Evolutionary conservation across 257 asterid species (phyloP).

Genomic region (Nyctanthes arbortristis): DNA sequence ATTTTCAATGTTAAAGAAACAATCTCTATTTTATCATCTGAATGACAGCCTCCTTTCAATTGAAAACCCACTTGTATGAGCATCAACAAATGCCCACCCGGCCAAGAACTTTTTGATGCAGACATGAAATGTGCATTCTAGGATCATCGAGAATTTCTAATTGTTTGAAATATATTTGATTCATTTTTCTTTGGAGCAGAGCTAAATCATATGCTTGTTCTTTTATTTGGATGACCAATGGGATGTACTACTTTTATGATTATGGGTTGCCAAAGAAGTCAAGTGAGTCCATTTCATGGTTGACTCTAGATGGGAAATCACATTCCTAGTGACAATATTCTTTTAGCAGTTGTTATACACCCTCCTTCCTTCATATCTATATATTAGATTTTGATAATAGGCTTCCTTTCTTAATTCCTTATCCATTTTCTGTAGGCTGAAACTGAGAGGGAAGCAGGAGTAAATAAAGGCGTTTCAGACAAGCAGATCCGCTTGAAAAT

Average conservation of each 20-base stretch:
- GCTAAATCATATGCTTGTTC: neutral
- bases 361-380: neutral
- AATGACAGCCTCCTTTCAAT: neutral
- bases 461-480: slow-evolving; percentile 52
- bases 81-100: neutral
- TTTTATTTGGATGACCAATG: neutral
- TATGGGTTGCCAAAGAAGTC: neutral
- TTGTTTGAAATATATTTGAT: neutral
- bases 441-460: slow-evolving; percentile 58
- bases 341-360: neutral
- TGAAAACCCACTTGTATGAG: neutral
- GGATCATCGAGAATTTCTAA: neutral
- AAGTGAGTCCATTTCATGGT: neutral
- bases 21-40: neutral
- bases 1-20: too few species aligned
- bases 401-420: neutral
- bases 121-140: neutral
- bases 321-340: neutral
- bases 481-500: slow-evolving; percentile 60
- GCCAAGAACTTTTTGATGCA: neutral
- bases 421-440: slow-evolving; percentile 34
- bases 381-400: neutral
- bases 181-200: neutral
- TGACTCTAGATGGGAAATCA: neutral
- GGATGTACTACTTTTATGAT: neutral